Conservation (phyloP, 2,329 filamentous ascomycete species). For the Bimuria novae-zelandiae region DNA sequence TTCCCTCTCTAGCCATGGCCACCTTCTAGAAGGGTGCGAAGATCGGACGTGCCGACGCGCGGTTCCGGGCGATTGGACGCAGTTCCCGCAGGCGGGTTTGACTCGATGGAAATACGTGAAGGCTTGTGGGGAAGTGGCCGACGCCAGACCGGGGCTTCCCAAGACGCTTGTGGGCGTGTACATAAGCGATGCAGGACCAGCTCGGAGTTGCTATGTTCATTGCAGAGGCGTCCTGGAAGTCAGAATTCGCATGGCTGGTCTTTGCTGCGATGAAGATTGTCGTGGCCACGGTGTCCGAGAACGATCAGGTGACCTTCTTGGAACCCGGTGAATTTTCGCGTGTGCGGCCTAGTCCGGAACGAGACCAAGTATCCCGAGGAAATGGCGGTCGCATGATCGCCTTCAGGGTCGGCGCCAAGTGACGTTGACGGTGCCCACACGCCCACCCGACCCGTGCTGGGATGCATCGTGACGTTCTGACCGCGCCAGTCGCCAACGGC, state of each 20-base stretch:
- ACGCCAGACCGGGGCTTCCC: neutral
- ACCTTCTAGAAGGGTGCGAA: neutral
- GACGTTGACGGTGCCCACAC: slow-evolving; percentile 7
- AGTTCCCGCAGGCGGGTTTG: neutral
- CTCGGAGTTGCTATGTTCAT: neutral
- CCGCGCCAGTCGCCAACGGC: slow-evolving; percentile 9
- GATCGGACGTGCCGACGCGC: neutral
- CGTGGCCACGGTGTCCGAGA: too few relatives aligned
- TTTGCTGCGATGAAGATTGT: too few relatives aligned
- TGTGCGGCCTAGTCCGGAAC: neutral
- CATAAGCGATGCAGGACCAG: neutral
- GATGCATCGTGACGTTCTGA: neutral
- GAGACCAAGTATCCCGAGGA: neutral
- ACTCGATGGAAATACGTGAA: slow-evolving; percentile 1
- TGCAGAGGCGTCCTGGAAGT: neutral
- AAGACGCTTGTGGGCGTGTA: neutral
- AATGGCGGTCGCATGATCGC: neutral
- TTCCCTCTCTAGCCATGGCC: neutral
- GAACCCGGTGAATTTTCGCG: too few relatives aligned
- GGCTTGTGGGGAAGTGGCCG: neutral
- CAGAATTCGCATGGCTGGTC: neutral
- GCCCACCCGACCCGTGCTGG: neutral
- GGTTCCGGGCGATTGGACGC: neutral
- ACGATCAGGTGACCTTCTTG: too few relatives aligned
- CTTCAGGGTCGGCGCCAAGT: neutral